Conservation (phyloP, 768 basidiomycete genomes). For the Ramaria sp. region DNA sequence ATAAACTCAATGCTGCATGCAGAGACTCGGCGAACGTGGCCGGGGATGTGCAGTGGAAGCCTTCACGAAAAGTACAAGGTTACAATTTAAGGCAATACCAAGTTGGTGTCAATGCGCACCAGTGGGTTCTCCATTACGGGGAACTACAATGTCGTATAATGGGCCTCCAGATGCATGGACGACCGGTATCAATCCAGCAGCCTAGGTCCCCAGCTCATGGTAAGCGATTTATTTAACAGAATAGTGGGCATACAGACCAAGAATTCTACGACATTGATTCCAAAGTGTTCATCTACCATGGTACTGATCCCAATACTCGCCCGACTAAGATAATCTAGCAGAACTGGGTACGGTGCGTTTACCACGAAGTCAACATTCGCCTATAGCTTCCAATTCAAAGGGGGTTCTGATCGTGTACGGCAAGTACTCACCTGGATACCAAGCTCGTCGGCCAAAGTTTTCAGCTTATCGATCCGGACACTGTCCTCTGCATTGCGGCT, state of each 20-base stretch:
- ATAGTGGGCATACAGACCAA: conserved; percentile 52
- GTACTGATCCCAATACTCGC: conserved; percentile 86
- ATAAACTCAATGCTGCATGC: conserved; percentile 50
- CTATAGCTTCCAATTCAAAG: conserved; percentile 25
- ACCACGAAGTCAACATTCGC: conserved; percentile 65
- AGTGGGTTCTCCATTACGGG: conserved; percentile 58
- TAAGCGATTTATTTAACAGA: not conserved
- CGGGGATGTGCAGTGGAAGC: conserved; percentile 68
- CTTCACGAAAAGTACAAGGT: conserved; percentile 23
- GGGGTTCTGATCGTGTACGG: not conserved
- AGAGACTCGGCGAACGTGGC: conserved; percentile 59
- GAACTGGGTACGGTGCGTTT: conserved; percentile 67
- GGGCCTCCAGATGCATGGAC: conserved; percentile 92
- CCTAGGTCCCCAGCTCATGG: conserved; percentile 27
- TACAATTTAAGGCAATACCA: not conserved
- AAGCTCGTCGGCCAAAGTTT: conserved; percentile 47
- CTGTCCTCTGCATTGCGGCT: conserved; percentile 72
- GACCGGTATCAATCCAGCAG: conserved; percentile 87
- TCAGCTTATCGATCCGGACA: conserved; percentile 52
- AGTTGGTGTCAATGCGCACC: conserved; percentile 27
- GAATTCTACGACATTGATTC: conserved; percentile 95
- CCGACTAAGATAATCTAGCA: conserved; percentile 60
- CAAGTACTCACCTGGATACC: conserved; percentile 45
- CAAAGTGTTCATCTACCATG: conserved; percentile 98
- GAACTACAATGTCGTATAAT: conserved; percentile 81